These are phyloP conservation scores for Microstegium vimineum DNA, from an alignment of 176 grass and related monocot species.

Conservation along the genomic window DNA sequence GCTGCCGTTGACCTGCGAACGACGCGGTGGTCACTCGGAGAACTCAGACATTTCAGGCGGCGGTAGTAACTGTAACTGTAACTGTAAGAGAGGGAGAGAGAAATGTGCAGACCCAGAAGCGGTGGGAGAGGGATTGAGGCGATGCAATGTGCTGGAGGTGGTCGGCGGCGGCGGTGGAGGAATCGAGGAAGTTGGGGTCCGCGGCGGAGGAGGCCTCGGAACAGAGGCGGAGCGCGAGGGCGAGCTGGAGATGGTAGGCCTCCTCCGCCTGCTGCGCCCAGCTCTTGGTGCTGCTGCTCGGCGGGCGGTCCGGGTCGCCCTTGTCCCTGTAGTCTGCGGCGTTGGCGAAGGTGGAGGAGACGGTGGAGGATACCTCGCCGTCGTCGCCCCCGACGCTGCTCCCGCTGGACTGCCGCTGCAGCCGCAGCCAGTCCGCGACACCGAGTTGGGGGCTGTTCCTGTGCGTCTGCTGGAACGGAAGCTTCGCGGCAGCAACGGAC, in stretches of 20 bases:
- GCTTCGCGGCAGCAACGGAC: conserved; percentile 9
- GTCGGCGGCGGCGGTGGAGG: conserved; percentile 15
- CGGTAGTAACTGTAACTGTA: not conserved
- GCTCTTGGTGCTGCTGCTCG: conserved; percentile 49
- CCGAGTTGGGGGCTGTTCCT: not conserved
- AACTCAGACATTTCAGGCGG: conserved; percentile 6
- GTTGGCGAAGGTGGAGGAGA: conserved; percentile 31
- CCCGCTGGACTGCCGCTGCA: conserved; percentile 62
- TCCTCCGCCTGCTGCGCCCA: conserved; percentile 98
- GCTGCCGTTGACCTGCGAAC: conserved; percentile 65
- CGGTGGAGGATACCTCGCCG: conserved; percentile 20
- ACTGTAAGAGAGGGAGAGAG: not conserved
- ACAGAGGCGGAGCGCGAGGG: conserved; percentile 85
- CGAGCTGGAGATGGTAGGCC: conserved; percentile 82
- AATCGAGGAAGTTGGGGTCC: conserved; percentile 69
- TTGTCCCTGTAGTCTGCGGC: conserved; percentile 1
- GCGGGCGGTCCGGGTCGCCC: conserved; percentile 9
- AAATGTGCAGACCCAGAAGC: conserved; percentile 69
- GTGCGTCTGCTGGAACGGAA: conserved; percentile 8
- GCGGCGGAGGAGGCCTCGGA: conserved; percentile 55
- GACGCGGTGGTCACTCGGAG: not conserved
- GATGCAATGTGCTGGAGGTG: conserved; percentile 32
- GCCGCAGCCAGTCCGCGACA: conserved; percentile 33
- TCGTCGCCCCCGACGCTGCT: conserved; percentile 59
- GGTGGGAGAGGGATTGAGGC: conserved; percentile 53